Percentiles rank a stretch among this genome's conserved stretches.
These are phyloP conservation scores for Abrus precatorius DNA, from an alignment of 306 rosid species.

Conservation along the genomic window DNA sequence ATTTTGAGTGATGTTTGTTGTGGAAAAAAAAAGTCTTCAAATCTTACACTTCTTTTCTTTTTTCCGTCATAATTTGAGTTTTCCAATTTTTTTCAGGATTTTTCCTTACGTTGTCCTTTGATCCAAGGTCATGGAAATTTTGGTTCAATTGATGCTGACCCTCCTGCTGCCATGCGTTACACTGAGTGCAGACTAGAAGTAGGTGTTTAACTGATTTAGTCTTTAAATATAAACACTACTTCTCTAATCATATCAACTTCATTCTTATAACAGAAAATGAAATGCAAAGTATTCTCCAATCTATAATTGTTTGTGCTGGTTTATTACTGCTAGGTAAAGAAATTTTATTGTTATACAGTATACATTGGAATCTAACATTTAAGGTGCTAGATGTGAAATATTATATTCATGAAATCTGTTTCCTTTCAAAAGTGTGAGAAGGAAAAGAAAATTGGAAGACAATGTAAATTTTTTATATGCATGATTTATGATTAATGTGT, in stretches of 20 bases:
- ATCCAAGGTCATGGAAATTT: conserved; percentile 98
- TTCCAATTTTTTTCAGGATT: conserved; percentile 67
- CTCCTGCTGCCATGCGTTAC: conserved; percentile 99
- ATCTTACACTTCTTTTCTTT: conserved; percentile 9
- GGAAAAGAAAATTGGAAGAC: conserved; percentile 8
- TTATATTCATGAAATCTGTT: too few species aligned
- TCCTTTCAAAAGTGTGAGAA: conserved; percentile 24
- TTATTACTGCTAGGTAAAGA: conserved; percentile 9
- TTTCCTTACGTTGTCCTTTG: conserved; percentile 84
- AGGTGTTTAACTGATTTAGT: conserved; percentile 46
- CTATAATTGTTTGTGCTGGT: conserved; percentile 26
- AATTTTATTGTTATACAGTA: not conserved
- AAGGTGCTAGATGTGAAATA: not conserved
- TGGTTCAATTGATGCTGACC: conserved; percentile 97
- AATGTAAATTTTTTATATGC: not conserved
- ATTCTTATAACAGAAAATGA: conserved; percentile 33
- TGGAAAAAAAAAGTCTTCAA: not conserved
- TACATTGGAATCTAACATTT: not conserved
- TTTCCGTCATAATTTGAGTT: conserved; percentile 14
- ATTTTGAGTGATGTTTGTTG: conserved; percentile 8
- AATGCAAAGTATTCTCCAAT: conserved; percentile 28
- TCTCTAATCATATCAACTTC: conserved; percentile 18
- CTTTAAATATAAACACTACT: conserved; percentile 32
- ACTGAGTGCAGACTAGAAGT: conserved; percentile 97
- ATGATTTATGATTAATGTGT: conserved; percentile 5